Conservation (phyloP, 805 yeast species). For the Pichia heedii region DNA sequence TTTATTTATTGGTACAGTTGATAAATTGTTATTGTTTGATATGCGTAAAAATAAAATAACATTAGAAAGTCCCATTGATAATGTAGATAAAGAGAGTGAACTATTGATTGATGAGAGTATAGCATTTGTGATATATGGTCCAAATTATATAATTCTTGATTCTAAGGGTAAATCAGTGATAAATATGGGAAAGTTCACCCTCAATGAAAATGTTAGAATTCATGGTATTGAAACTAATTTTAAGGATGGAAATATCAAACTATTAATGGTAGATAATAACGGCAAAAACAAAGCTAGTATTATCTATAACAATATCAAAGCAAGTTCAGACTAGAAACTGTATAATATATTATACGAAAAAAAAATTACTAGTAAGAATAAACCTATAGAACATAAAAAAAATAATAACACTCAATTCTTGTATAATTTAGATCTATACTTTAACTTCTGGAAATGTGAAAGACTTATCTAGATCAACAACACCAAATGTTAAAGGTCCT, state of each 20-base stretch:
- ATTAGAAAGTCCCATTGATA: background rate
- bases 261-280: too few species aligned
- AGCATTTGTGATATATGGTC: background rate
- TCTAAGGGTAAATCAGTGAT: constrained; percentile 2
- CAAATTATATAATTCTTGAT: background rate
- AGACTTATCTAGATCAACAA: constrained; percentile 26
- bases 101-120: background rate
- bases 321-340: too few species aligned
- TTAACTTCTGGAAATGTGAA: constrained; percentile 17
- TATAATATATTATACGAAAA: background rate
- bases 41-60: constrained; percentile 2
- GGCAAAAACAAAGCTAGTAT: too few species aligned
- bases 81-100: background rate
- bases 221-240: too few species aligned
- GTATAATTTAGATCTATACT: background rate
- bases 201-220: too few species aligned
- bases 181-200: too few species aligned
- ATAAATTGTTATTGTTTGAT: background rate
- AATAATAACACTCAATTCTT: too few species aligned
- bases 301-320: too few species aligned
- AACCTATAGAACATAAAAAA: too few species aligned
- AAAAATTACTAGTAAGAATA: background rate
- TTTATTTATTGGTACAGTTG: constrained; percentile 23
- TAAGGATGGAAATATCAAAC: too few species aligned
- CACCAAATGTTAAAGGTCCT: constrained; percentile 71